Evolutionary conservation across 2,329 filamentous ascomycete genomes (phyloP).

Genomic region (Diaporthe aspalathi): DNA sequence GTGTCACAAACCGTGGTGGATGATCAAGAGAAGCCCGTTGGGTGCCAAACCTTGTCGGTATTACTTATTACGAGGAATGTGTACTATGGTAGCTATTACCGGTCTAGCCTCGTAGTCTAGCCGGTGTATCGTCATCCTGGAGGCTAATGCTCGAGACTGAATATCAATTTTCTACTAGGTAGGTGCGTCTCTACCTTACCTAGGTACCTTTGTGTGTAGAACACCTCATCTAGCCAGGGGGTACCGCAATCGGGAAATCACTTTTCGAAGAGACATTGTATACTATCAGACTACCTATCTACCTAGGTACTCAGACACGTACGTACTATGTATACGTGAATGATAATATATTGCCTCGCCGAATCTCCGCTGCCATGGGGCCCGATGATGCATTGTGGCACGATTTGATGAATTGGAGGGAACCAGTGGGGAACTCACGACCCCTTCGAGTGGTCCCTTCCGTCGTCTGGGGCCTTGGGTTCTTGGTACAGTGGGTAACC

Average conservation of each 20-base stretch:
- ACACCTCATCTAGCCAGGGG: conserved; percentile 1
- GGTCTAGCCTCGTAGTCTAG: background rate
- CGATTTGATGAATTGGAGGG: conserved; percentile 23
- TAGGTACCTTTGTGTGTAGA: too few species aligned
- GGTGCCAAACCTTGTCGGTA: conserved; percentile 29
- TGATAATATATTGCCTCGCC: conserved; percentile 26
- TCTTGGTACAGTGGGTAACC: background rate
- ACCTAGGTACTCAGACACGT: too few species aligned
- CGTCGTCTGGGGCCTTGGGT: conserved; percentile 3
- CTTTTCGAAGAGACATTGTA: too few species aligned
- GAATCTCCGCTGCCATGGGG: conserved; percentile 28
- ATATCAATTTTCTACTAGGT: background rate
- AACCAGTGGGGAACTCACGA: conserved; percentile 23
- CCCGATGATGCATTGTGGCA: conserved; percentile 19
- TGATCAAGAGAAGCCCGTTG: conserved; percentile 14
- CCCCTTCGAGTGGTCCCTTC: background rate
- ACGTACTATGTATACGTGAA: too few species aligned
- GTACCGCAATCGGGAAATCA: background rate
- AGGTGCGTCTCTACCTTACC: too few species aligned
- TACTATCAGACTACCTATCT: too few species aligned
- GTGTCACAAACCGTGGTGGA: background rate
- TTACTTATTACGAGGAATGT: conserved; percentile 16
- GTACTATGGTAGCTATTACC: background rate
- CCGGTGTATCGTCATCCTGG: background rate
- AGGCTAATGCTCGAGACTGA: background rate